A percentile compares a stretch with the other conserved stretches of the same genome.
Conservation (phyloP, 257 asterid genomes). For the Mitragyna speciosa region DNA sequence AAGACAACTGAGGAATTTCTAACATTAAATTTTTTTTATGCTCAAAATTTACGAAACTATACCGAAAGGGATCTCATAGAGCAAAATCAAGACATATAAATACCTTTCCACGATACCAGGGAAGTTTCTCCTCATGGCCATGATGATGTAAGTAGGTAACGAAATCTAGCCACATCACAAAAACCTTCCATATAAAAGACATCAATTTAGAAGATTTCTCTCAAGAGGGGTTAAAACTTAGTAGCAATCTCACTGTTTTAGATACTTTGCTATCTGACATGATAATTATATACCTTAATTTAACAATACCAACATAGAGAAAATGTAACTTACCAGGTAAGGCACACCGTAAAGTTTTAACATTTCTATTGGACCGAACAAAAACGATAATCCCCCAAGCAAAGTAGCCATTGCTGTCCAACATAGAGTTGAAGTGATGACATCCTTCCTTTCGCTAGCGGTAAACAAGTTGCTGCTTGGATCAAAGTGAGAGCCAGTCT, state of each 20-base stretch:
- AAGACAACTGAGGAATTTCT: no score
- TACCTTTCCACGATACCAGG: constrained; percentile 56
- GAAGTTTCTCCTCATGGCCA: constrained; percentile 50
- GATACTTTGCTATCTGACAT: constrained; percentile 4
- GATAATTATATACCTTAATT: neutral
- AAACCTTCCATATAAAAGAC: constrained; percentile 15
- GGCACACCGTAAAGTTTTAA: constrained; percentile 88
- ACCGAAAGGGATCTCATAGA: no score
- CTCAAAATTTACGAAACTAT: neutral
- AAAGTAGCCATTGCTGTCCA: constrained; percentile 86
- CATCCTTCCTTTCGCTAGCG: constrained; percentile 70
- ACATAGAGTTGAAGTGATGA: constrained; percentile 77
- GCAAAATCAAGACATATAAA: neutral
- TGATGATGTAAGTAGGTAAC: constrained; percentile 55
- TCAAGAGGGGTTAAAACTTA: no score
- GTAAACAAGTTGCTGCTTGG: constrained; percentile 82
- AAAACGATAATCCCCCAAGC: constrained; percentile 69
- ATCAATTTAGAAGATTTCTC: no score
- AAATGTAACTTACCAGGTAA: constrained; percentile 55
- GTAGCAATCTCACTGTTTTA: no score
- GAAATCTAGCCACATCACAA: constrained; percentile 47
- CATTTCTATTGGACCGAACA: constrained; percentile 70
- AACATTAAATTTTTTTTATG: no score
- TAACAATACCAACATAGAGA: neutral
- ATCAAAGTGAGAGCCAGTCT: constrained; percentile 80